These are phyloP conservation scores for Calonectria ilicicola DNA, from an alignment of 2,329 filamentous ascomycete species.

Conservation along the genomic window DNA sequence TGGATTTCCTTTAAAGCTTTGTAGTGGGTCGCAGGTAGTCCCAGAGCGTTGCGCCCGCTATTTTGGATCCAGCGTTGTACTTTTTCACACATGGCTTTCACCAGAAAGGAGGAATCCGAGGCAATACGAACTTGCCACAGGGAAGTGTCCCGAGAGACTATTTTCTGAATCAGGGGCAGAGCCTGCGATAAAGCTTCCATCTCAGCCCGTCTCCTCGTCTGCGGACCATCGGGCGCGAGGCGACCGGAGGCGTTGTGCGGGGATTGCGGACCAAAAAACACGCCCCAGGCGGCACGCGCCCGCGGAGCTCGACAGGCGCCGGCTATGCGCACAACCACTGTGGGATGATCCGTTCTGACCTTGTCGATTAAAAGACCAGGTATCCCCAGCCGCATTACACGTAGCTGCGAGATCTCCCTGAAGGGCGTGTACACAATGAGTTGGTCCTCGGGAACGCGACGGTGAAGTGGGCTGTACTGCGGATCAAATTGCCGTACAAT, in stretches of 20 bases:
- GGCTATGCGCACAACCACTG: conserved; percentile 23
- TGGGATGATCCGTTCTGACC: neutral
- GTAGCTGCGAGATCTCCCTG: neutral
- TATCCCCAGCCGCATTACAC: neutral
- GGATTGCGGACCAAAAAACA: conserved; percentile 41
- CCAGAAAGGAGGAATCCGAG: neutral
- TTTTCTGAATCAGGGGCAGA: neutral
- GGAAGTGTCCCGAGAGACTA: neutral
- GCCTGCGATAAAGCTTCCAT: neutral
- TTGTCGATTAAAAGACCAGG: neutral
- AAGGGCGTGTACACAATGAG: neutral
- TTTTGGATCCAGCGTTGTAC: neutral
- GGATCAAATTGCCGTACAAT: neutral
- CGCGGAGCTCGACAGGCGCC: conserved; percentile 36
- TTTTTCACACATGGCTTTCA: neutral
- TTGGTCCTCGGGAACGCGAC: neutral
- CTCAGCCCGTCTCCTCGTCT: conserved; percentile 74
- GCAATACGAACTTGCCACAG: neutral
- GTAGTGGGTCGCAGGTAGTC: neutral
- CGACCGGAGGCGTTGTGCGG: conserved; percentile 43
- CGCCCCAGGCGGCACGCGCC: conserved; percentile 38
- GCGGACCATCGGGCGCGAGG: conserved; percentile 76
- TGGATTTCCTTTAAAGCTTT: neutral
- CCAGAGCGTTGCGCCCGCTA: neutral
- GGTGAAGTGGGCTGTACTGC: neutral